Base-by-base conservation (phyloP, 441 rosid species). In the Biscutella laevigata region DNA sequence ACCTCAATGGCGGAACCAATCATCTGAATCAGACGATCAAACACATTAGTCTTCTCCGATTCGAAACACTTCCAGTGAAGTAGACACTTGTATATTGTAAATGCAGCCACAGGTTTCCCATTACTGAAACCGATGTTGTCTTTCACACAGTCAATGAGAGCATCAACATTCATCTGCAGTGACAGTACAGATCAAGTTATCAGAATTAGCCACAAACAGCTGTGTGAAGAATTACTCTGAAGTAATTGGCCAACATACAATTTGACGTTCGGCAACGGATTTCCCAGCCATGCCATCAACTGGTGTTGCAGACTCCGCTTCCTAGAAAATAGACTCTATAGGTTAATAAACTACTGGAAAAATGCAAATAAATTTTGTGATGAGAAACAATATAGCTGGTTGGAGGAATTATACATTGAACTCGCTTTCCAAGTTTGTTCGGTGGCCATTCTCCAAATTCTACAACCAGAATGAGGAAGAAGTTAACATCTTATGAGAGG, bases 1-100 rank as follows among this genome's bases (percentile, higher is more conserved):
- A 89, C 99, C 97, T 89, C 97, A 57, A 94, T 84, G 20, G 92
- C 90, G 52, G 91, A 84, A 74, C 99, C 99, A 75, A 94, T 86
- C 94, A 86, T 80, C 73, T 89, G 96, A 82, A 89, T 80, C 41
- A 94, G 92, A 51, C 95, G 84, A 70, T 94, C 97, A 77, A 94
- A 94, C 64, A 94, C 95, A 67, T 82, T 94, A 34, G 96, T 89
- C 77, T 78, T 89, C 68, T 94, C 97, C 19, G 97, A 88, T 76
- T 89, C 99, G 66, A 89, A 83, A 53, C 94, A 87, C 72, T 82
- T 94, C 99, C 99, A 94, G 57, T 94, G 89, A 55, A 89, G 80
- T 59, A 89, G 89, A 76, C 99, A 89, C 68, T 74, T 94, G 71
- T 94, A 94, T 33, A 89, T 81, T 35, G 96, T 89, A 78, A 87